phyloP scores from a whole-genome alignment of 352 stramenopile species.

The Phytophthora chlamydospora region DNA sequence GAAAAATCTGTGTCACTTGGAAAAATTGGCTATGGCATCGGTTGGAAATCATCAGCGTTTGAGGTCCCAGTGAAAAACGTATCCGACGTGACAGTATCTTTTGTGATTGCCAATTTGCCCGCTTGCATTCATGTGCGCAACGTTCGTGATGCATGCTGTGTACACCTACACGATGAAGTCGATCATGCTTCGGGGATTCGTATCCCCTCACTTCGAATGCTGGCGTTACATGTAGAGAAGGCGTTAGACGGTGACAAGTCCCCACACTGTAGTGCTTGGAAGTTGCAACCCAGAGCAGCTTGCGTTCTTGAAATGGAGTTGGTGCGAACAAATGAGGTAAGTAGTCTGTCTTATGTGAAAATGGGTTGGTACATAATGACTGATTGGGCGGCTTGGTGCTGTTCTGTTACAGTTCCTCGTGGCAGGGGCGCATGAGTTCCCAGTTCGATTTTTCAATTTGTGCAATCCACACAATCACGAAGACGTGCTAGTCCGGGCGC shows the following conservation, averaged over 20 bases:
- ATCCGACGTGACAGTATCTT: conserved; percentile 66
- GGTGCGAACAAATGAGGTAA: conserved; percentile 65
- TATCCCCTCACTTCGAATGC: conserved; percentile 49
- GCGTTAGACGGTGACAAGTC: conserved; percentile 5
- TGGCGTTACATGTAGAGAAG: conserved; percentile 50
- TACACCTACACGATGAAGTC: conserved; percentile 32
- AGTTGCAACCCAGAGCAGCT: conserved; percentile 43
- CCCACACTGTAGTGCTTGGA: conserved; percentile 48
- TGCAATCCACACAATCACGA: conserved; percentile 85
- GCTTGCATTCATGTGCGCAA: conserved; percentile 57
- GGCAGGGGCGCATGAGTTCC: conserved; percentile 66
- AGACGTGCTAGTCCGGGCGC: conserved; percentile 55
- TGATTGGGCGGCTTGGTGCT: conserved; percentile 3
- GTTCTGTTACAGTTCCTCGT: conserved; percentile 41
- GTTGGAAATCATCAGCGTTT: conserved; percentile 77
- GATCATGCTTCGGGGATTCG: conserved; percentile 10
- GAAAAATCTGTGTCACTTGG: conserved; percentile 67
- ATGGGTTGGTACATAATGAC: conserved; percentile 6
- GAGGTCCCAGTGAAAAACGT: conserved; percentile 69
- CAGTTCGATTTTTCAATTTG: conserved; percentile 74
- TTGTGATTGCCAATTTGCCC: conserved; percentile 65
- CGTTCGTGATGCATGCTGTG: conserved; percentile 38
- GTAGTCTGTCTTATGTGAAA: conserved; percentile 1
- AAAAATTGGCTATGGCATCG: conserved; percentile 84
- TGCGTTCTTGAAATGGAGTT: conserved; percentile 79